phyloP scores from a whole-genome alignment of 257 asterid genomes.

The Galeopsis tetrahit region DNA sequence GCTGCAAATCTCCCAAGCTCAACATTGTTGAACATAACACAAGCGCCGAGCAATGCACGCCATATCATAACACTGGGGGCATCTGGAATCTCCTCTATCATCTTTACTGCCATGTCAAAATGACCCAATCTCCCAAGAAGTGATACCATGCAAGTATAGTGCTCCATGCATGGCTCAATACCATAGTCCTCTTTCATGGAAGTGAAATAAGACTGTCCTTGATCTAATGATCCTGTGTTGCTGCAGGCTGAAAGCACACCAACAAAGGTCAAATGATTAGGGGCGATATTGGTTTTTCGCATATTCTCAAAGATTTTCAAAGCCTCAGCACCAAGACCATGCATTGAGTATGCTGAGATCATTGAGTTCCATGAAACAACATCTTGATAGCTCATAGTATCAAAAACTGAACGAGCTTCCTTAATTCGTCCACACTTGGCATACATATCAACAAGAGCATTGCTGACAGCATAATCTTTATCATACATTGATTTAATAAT shows the following conservation, averaged over 20 bases:
- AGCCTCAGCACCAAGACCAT: conserved; percentile 84
- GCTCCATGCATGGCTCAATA: conserved; percentile 83
- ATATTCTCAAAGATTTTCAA: conserved; percentile 63
- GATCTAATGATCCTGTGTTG: conserved; percentile 80
- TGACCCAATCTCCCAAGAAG: conserved; percentile 84
- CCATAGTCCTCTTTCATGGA: conserved; percentile 66
- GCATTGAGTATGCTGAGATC: conserved; percentile 91
- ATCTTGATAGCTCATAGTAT: conserved; percentile 53
- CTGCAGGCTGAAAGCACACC: conserved; percentile 94
- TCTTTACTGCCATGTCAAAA: conserved; percentile 69
- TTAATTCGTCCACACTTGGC: conserved; percentile 83
- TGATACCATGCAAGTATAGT: conserved; percentile 91
- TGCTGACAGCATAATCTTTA: conserved; percentile 69
- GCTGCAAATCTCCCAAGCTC: conserved; percentile 84
- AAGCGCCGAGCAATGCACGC: conserved; percentile 97
- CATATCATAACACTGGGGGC: conserved; percentile 93
- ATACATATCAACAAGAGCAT: conserved; percentile 90
- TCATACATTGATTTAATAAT: conserved; percentile 65
- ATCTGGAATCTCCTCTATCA: conserved; percentile 68
- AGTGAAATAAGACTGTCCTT: conserved; percentile 64
- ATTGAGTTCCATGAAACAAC: conserved; percentile 86
- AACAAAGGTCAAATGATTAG: conserved; percentile 76
- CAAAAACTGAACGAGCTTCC: conserved; percentile 76
- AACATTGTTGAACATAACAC: conserved; percentile 72
- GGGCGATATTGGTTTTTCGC: conserved; percentile 58